Evolutionary conservation across 345 rosid species (phyloP).

Genomic region (Eucalyptus rudis): DNA sequence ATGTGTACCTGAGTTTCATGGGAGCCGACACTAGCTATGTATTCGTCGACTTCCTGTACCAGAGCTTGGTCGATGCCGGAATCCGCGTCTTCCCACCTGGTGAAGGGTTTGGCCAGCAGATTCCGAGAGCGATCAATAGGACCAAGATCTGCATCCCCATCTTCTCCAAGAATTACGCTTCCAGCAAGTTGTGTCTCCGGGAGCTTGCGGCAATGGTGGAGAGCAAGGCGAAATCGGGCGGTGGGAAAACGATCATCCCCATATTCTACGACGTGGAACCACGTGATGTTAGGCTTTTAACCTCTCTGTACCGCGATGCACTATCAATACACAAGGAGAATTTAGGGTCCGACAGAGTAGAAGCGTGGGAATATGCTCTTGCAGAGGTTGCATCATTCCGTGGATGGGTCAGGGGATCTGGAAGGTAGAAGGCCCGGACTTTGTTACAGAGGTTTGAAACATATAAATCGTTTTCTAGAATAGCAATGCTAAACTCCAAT

Average conservation of each 20-base stretch:
- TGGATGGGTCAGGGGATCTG: neutral
- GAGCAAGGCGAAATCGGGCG: neutral
- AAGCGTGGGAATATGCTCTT: neutral
- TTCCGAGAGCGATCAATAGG: neutral
- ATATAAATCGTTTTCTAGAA: neutral
- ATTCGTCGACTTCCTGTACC: neutral
- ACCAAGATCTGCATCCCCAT: neutral
- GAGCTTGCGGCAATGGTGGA: neutral
- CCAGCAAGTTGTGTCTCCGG: neutral
- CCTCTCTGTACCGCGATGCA: neutral
- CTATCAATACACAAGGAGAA: neutral
- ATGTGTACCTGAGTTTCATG: neutral
- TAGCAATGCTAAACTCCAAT: neutral
- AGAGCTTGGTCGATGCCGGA: neutral
- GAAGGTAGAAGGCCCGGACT: neutral
- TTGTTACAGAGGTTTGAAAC: neutral
- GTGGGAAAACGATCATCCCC: neutral
- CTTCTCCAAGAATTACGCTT: no score
- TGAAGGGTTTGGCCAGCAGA: neutral
- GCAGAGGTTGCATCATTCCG: neutral
- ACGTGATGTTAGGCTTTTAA: neutral
- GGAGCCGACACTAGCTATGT: rapidly evolving
- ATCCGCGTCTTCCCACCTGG: neutral
- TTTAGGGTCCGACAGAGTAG: neutral
- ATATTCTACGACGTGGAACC: neutral